Conservation (phyloP, 2,329 filamentous ascomycete genomes). For the Fusarium setosum region DNA sequence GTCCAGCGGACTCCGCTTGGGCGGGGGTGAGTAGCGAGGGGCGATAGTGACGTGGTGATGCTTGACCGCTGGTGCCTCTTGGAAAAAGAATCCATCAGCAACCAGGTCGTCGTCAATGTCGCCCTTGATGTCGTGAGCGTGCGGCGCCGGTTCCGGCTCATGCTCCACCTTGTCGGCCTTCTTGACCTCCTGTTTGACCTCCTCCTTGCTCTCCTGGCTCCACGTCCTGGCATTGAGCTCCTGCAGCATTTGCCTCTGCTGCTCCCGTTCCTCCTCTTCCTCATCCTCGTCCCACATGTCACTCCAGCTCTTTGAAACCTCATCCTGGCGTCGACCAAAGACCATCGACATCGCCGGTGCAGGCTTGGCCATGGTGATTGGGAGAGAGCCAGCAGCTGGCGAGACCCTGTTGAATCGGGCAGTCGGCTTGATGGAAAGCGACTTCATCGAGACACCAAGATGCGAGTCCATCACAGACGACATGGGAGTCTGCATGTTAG, state of each 20-base stretch:
- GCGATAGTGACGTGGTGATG: constrained; percentile 50
- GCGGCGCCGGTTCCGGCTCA: constrained; percentile 27
- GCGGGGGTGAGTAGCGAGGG: constrained; percentile 71
- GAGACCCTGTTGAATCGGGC: constrained; percentile 58
- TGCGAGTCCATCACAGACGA: constrained; percentile 88
- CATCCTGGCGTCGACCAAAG: constrained; percentile 81
- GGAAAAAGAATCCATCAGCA: constrained; percentile 78
- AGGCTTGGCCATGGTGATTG: constrained; percentile 84
- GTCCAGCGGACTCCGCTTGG: constrained; percentile 74
- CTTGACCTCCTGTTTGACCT: constrained; percentile 36
- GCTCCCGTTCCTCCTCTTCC: constrained; percentile 74
- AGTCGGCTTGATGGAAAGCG: constrained; percentile 67
- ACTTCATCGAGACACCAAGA: constrained; percentile 83
- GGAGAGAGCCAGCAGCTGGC: constrained; percentile 75
- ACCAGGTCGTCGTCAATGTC: constrained; percentile 74
- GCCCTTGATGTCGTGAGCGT: constrained; percentile 52
- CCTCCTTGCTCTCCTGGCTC: constrained; percentile 77
- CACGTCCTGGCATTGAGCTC: constrained; percentile 80
- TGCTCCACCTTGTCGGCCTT: constrained; percentile 33
- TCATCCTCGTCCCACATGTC: constrained; percentile 96
- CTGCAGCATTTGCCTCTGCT: constrained; percentile 64
- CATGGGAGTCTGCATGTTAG: constrained; percentile 79
- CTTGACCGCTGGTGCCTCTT: constrained; percentile 65
- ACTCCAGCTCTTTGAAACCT: constrained; percentile 98
- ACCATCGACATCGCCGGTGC: constrained; percentile 80